A percentile compares a stretch with the other conserved stretches of the same genome.
Evolutionary conservation across 495 filamentous ascomycete genomes (phyloP).

Genomic region (Xylaria curta): DNA sequence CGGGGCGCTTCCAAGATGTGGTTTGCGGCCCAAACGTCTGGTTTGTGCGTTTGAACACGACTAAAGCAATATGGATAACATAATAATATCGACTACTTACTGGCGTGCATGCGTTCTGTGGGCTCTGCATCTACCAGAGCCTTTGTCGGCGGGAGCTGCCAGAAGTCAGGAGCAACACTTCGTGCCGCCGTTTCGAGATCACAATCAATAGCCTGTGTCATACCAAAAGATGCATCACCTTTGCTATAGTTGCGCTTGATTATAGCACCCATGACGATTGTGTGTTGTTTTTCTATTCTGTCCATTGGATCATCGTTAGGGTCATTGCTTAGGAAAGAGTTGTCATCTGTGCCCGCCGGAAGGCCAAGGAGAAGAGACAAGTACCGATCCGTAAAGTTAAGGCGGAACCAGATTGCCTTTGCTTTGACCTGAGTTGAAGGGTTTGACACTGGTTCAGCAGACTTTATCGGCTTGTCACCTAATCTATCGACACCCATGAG

Average conservation of each 20-base stretch:
- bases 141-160: constrained; percentile 31
- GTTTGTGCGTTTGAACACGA: not conserved
- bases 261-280: constrained; percentile 44
- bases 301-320: constrained; percentile 37
- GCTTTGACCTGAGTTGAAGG: constrained; percentile 33
- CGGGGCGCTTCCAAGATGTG: not conserved
- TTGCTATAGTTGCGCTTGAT: constrained; percentile 49
- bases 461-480: constrained; percentile 39
- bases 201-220: constrained; percentile 53
- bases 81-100: constrained; percentile 2
- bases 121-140: not conserved
- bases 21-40: not conserved
- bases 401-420: constrained; percentile 43
- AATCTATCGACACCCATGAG: constrained; percentile 52
- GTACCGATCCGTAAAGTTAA: constrained; percentile 42
- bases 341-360: constrained; percentile 43
- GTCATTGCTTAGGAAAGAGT: constrained; percentile 42
- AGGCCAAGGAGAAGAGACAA: constrained; percentile 51
- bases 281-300: constrained; percentile 44
- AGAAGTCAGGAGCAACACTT: constrained; percentile 48
- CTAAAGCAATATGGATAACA: not conserved
- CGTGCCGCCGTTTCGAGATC: constrained; percentile 49
- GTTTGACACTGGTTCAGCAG: constrained; percentile 36
- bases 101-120: constrained; percentile 28
- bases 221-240: constrained; percentile 32